A percentile compares a stretch with the other conserved stretches of the same genome.
Evolutionary conservation across 805 yeast species (phyloP).

Genomic region (Yarrowia sp.): DNA sequence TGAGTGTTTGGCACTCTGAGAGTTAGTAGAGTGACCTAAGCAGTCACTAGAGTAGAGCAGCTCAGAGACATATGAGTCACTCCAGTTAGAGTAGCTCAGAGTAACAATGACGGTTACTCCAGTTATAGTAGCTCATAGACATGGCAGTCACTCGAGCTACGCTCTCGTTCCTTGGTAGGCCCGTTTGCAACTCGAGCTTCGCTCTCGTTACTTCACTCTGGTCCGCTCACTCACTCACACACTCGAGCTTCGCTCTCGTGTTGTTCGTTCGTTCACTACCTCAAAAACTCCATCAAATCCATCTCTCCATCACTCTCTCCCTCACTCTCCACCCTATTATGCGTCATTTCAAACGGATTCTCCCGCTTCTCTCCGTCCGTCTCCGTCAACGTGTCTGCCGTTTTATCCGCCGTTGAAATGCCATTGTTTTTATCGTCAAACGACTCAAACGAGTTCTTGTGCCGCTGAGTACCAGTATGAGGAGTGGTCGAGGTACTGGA

Average conservation of each 20-base stretch:
- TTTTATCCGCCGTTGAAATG: not conserved
- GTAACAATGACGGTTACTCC: too few relatives aligned
- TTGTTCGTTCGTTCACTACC: not conserved
- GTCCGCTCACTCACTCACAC: too few relatives aligned
- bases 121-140: too few relatives aligned
- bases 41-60: too few relatives aligned
- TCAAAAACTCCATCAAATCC: conserved; percentile 28
- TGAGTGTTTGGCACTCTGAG: not conserved
- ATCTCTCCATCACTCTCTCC: conserved; percentile 27
- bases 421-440: conserved; percentile 5
- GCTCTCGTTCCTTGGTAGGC: not conserved
- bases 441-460: conserved; percentile 13
- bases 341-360: conserved; percentile 17
- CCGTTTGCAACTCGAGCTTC: not conserved
- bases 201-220: not conserved
- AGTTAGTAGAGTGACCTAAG: too few relatives aligned
- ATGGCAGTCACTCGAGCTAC: not conserved
- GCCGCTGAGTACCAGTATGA: conserved; percentile 2
- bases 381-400: conserved; percentile 15
- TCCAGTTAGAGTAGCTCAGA: too few relatives aligned
- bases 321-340: conserved; percentile 6
- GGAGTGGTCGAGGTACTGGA: not conserved
- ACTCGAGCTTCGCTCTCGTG: not conserved
- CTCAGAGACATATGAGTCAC: too few relatives aligned
- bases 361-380: conserved; percentile 3